phyloP scores from a whole-genome alignment of 2,329 filamentous ascomycete species.

The Lachnellula subtilissima region DNA sequence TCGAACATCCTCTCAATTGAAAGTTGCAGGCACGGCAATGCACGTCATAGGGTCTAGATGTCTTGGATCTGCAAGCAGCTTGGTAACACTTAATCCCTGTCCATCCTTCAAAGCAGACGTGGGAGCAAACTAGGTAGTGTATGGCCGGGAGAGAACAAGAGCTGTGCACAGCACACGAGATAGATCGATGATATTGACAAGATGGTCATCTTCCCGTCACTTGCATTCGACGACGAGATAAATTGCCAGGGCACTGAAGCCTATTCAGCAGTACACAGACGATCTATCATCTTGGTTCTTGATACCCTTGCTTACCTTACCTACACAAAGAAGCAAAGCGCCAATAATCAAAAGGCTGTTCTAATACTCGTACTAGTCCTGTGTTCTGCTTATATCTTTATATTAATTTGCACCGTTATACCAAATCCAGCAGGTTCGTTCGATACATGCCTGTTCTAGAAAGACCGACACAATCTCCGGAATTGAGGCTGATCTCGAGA shows the following conservation, averaged over 20 bases:
- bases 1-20: background rate
- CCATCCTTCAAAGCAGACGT: background rate
- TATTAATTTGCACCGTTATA: too few species aligned
- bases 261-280: too few species aligned
- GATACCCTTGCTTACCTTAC: too few species aligned
- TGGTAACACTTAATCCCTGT: too few species aligned
- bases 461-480: constrained; percentile 9
- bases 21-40: background rate
- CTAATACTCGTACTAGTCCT: too few species aligned
- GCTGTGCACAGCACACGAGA: background rate
- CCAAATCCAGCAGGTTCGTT: too few species aligned
- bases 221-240: too few species aligned
- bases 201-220: background rate
- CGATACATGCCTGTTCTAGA: background rate
- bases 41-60: background rate
- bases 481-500: constrained; percentile 6
- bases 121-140: background rate
- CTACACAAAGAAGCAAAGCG: too few species aligned
- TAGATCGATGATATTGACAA: background rate
- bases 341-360: too few species aligned
- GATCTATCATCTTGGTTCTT: too few species aligned
- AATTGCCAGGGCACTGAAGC: too few species aligned
- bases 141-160: background rate
- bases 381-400: too few species aligned
- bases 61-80: background rate